Base-by-base conservation (phyloP, 2,329 filamentous ascomycete species). In the Aspergillus alliaceus region DNA sequence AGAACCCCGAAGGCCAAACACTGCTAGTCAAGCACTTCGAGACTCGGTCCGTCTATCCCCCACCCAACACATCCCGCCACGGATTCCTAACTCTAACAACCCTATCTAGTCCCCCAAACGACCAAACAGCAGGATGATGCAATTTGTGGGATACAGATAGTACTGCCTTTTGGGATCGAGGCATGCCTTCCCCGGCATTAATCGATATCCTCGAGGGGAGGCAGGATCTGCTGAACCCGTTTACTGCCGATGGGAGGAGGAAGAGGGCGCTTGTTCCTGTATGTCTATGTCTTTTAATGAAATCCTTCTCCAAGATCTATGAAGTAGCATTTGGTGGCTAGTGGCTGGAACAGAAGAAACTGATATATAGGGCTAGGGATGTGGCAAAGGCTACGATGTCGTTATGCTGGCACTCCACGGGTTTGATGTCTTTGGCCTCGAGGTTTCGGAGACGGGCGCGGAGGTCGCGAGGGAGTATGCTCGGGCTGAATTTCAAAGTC, bases 381-480 rank as follows among this genome's bases (percentile, higher is more conserved):
- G 69, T 53, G 69, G 68, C 12, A 58, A 61, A 37, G 69, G 69
- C n/a, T 71, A 71, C 46, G 69, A 71, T 24, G 68, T 69, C 1
- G 65, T 70, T 37, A 68, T 69, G 69, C 53, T 71, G 2, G 67
- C 67, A 11, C 52, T 71, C 5, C 68, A 71, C 53, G 69, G 67
- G 7, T 70, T 69, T 31, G 65, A 69, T 24, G 68, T 56, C 1
- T 64, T 57, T 39, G 67, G 68, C 0, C 59, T 71, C 1, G 67
- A 70, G 12, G 61, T 70, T 27, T 70, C 69, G 1, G 49, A 51
- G 15, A 69, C 53, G 6, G 68, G 60, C 4, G 62, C 69, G 4
- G 39, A 54, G 5, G 58, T 46, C 7, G 68, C 67, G 4, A 35
- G 64, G 35, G 53, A 46, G 4, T 70, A 71, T 55, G 66, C 67